A percentile compares a stretch with the other conserved stretches of the same genome.
Evolutionary conservation across 2,329 filamentous ascomycete species (phyloP).

Genomic region (Chaetomium strumarium): DNA sequence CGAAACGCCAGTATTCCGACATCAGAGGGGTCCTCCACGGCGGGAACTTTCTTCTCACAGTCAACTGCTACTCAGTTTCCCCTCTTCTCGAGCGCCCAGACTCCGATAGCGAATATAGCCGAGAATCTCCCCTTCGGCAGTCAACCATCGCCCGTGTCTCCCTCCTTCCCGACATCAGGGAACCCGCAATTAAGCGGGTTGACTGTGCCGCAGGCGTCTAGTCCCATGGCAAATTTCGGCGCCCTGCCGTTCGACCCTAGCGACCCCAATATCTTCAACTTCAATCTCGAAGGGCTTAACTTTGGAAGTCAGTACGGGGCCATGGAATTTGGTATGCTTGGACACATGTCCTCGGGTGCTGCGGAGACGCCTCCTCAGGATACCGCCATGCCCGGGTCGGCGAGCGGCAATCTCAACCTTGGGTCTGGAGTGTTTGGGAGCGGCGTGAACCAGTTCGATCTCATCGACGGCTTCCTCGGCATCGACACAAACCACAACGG

Average conservation of each 20-base stretch:
- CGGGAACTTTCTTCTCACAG: conserved; percentile 42
- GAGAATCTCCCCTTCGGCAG: conserved; percentile 52
- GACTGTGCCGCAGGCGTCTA: conserved; percentile 45
- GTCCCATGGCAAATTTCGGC: conserved; percentile 47
- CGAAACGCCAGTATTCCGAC: conserved; percentile 43
- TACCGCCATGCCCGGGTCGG: conserved; percentile 37
- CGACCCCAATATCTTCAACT: conserved; percentile 90
- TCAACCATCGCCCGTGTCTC: conserved; percentile 68
- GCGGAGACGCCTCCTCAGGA: conserved; percentile 74
- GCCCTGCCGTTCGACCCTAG: conserved; percentile 75
- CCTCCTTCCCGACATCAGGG: conserved; percentile 59
- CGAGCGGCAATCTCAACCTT: conserved; percentile 35
- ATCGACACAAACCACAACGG: conserved; percentile 44
- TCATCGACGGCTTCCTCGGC: conserved; percentile 49
- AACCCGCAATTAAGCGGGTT: conserved; percentile 41
- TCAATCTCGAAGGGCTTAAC: conserved; percentile 87
- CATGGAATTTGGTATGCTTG: conserved; percentile 91
- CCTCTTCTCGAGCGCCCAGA: conserved; percentile 45
- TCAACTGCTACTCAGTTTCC: conserved; percentile 43
- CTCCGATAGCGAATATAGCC: conserved; percentile 40
- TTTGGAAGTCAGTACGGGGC: conserved; percentile 96
- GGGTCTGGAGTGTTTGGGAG: conserved; percentile 47
- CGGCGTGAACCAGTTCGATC: conserved; percentile 43
- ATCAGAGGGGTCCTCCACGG: conserved; percentile 40
- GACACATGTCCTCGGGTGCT: conserved; percentile 89